Evolutionary conservation across 2,329 filamentous ascomycete genomes (phyloP).

Genomic region (Aureobasidium sp.): DNA sequence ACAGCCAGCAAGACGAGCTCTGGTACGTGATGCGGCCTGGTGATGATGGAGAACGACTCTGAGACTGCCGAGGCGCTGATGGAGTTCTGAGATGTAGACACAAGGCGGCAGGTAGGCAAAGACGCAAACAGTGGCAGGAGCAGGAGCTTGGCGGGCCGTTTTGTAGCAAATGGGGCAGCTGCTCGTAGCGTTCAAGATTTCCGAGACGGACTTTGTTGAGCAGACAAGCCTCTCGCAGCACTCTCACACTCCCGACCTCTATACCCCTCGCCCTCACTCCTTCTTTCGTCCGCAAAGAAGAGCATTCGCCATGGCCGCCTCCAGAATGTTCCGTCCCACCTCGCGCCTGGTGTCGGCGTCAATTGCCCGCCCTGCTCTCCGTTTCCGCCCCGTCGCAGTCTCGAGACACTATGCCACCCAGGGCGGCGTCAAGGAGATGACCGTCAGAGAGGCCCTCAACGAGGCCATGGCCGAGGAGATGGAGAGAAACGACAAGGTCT

Average conservation of each 20-base stretch:
- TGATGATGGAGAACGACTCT: background rate
- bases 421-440: slow-evolving; percentile 77
- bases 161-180: background rate
- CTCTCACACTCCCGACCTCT: background rate
- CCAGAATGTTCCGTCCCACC: slow-evolving; percentile 58
- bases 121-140: background rate
- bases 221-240: background rate
- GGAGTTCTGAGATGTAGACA: background rate
- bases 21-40: background rate
- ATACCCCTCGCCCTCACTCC: slow-evolving; percentile 4
- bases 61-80: too few relatives aligned
- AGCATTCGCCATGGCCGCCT: slow-evolving; percentile 45
- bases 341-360: slow-evolving; percentile 55
- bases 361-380: slow-evolving; percentile 47
- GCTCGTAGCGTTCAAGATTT: background rate
- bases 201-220: slow-evolving; percentile 2
- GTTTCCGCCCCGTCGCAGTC: slow-evolving; percentile 42
- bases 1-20: background rate
- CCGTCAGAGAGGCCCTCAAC: slow-evolving; percentile 93
- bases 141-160: background rate
- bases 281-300: background rate
- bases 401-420: slow-evolving; percentile 51
- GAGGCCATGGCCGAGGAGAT: slow-evolving; percentile 97
- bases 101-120: background rate
- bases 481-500: slow-evolving; percentile 89